phyloP scores from a whole-genome alignment of 2,329 filamentous ascomycete species.

The Pseudopithomyces maydicus region DNA sequence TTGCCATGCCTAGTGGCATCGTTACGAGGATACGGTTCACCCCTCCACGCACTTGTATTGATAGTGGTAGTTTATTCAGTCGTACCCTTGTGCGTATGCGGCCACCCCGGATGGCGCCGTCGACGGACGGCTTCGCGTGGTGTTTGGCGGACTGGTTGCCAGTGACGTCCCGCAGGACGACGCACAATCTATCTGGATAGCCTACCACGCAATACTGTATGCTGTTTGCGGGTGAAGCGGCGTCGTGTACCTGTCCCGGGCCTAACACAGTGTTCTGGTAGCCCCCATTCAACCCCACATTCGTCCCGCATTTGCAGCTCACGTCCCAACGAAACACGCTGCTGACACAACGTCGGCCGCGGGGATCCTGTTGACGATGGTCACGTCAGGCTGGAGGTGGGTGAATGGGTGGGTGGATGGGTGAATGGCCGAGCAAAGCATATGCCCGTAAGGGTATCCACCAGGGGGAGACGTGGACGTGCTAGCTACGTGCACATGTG shows the following conservation, averaged over 20 bases:
- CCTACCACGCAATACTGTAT: too few relatives aligned
- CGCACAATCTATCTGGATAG: too few relatives aligned
- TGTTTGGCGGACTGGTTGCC: slow-evolving; percentile 5
- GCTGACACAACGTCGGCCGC: slow-evolving; percentile 2
- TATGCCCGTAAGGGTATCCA: not conserved
- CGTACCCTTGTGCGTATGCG: not conserved
- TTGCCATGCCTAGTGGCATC: slow-evolving; percentile 2
- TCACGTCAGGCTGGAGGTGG: not conserved
- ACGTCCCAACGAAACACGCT: slow-evolving; percentile 2
- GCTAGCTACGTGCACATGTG: too few relatives aligned
- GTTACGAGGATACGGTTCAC: not conserved
- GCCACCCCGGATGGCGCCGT: not conserved
- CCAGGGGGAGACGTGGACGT: too few relatives aligned
- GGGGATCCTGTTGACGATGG: not conserved
- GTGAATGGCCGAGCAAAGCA: not conserved
- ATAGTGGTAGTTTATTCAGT: not conserved
- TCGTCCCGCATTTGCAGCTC: not conserved
- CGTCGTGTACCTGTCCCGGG: slow-evolving; percentile 7
- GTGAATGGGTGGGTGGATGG: not conserved
- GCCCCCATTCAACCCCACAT: slow-evolving; percentile 13
- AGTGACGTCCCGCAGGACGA: slow-evolving; percentile 5
- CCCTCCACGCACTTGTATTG: not conserved
- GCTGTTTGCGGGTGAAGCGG: not conserved
- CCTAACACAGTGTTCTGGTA: slow-evolving; percentile 4
- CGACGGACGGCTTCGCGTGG: slow-evolving; percentile 2